These are phyloP conservation scores for Lichenothelia convexa DNA, from an alignment of 495 filamentous ascomycete species.

Conservation along the genomic window DNA sequence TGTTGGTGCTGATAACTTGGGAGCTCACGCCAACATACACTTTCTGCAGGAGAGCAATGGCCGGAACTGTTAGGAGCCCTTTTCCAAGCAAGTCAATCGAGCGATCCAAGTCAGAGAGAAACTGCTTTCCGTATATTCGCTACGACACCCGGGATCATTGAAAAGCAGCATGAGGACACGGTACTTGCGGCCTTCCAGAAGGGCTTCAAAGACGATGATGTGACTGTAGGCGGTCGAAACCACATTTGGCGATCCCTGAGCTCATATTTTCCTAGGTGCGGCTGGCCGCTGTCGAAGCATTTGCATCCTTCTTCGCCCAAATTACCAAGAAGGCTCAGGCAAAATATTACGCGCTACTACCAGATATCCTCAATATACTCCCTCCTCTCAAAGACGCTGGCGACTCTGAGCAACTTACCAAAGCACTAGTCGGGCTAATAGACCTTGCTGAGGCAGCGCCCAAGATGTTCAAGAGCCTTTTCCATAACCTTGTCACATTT, in stretches of 20 bases:
- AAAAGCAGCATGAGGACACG: constrained; percentile 78
- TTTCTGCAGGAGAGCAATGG: constrained; percentile 57
- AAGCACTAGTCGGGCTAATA: constrained; percentile 74
- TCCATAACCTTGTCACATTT: constrained; percentile 80
- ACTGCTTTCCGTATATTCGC: constrained; percentile 85
- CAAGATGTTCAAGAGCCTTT: constrained; percentile 89
- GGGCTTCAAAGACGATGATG: constrained; percentile 79
- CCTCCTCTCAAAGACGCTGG: constrained; percentile 78
- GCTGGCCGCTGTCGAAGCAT: constrained; percentile 89
- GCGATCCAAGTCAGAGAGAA: constrained; percentile 66
- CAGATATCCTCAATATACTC: constrained; percentile 78
- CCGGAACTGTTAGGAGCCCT: constrained; percentile 72
- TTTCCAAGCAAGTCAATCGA: constrained; percentile 72
- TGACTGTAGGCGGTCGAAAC: constrained; percentile 36
- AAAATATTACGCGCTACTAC: constrained; percentile 72
- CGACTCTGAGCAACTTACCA: constrained; percentile 77
- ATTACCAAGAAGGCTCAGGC: constrained; percentile 67
- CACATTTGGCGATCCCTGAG: not conserved
- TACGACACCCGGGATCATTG: constrained; percentile 88
- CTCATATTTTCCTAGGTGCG: constrained; percentile 40
- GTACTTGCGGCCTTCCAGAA: constrained; percentile 70
- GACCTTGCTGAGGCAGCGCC: constrained; percentile 82
- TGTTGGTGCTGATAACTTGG: not conserved
- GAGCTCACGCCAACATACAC: constrained; percentile 2
- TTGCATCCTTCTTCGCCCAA: constrained; percentile 84